These are phyloP conservation scores for Cordyceps pruinosa DNA, from an alignment of 2,329 filamentous ascomycete species.

Conservation along the genomic window DNA sequence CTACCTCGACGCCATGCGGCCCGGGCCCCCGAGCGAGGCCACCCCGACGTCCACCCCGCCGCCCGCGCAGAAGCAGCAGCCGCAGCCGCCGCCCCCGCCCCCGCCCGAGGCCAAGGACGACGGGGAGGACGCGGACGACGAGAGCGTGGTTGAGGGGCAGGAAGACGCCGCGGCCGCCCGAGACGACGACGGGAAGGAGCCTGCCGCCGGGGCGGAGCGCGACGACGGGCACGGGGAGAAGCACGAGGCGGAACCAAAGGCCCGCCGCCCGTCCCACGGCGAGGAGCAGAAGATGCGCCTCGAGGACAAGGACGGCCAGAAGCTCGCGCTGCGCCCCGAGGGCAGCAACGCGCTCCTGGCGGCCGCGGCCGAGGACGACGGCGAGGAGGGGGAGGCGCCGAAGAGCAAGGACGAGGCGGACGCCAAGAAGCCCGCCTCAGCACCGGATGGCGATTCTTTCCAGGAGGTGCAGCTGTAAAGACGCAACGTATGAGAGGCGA, in stretches of 20 bases:
- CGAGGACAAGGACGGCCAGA: conserved; percentile 49
- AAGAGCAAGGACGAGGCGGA: conserved; percentile 28
- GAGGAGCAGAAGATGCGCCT: conserved; percentile 51
- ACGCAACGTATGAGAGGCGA: background rate
- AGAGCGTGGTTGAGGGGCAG: conserved; percentile 17
- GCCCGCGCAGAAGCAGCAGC: conserved; percentile 29
- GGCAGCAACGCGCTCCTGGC: conserved; percentile 20
- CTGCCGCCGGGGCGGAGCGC: background rate
- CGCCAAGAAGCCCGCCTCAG: conserved; percentile 34
- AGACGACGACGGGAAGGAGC: conserved; percentile 17
- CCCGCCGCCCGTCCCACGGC: conserved; percentile 20
- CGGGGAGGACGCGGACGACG: conserved; percentile 18
- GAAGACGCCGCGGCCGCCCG: conserved; percentile 16
- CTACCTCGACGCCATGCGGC: conserved; percentile 74
- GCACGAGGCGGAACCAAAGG: conserved; percentile 30
- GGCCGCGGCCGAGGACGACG: conserved; percentile 21
- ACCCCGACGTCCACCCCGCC: conserved; percentile 20
- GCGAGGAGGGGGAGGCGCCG: conserved; percentile 25
- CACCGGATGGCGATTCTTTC: conserved; percentile 53
- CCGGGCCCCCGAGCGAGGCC: conserved; percentile 35
- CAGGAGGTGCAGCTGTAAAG: conserved; percentile 54
- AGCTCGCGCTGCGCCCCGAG: conserved; percentile 41
- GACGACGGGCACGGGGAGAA: conserved; percentile 16
- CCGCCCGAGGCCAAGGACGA: conserved; percentile 16
- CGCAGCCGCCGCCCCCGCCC: conserved; percentile 17